Base-by-base conservation (phyloP, 306 rosid genomes). In the Dryas alaskensis region DNA sequence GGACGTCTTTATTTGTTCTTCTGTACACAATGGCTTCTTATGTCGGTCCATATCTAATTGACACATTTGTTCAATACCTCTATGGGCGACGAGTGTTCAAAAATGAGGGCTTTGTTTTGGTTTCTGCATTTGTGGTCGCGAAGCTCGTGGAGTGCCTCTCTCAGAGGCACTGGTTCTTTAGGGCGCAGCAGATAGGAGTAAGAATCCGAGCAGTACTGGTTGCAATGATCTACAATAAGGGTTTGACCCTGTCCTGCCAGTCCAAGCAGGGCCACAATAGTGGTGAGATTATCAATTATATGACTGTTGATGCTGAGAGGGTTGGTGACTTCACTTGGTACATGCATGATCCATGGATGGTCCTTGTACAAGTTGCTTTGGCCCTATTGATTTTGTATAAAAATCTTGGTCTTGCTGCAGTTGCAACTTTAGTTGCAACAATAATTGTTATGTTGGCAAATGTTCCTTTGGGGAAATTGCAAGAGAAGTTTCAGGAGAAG, bases 301-400 rank as follows among this genome's bases (percentile, higher is more conserved):
- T 93, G 92, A 84, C 96, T 2, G 90, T 93, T 76, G 98, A 93
- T 82, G 98, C 97, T 27, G 89, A 72, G 73, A 85, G 96, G 70
- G 51, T 93, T 7, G 92, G 96, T 31, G 87, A 86, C 0, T 89
- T 84, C 80, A 55, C 78, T 78, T 84, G 92, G 96, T 85, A 84
- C 72, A 60, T 93, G 86, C 96, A 93, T 65, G 86, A 86, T 49
- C 81, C 85, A 14, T 91, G 93, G 96, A 72, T 85, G 84, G 68
- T 81, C 39, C 31, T 88, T 86, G 43, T 93, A 54, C 93, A 93
- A 78, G 85, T 93, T 76, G 72, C 59, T 50, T 69, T 93, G 61
- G 96, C 98, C 45, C 62, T 93, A 78, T 9, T 87, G 60, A 79
- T 93, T 76, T 80, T 93, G 67, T 88, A 86, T 73, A 87, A 79